Conservation (phyloP, 73 alveolate genomes). For the Tetrahymena borealis region DNA sequence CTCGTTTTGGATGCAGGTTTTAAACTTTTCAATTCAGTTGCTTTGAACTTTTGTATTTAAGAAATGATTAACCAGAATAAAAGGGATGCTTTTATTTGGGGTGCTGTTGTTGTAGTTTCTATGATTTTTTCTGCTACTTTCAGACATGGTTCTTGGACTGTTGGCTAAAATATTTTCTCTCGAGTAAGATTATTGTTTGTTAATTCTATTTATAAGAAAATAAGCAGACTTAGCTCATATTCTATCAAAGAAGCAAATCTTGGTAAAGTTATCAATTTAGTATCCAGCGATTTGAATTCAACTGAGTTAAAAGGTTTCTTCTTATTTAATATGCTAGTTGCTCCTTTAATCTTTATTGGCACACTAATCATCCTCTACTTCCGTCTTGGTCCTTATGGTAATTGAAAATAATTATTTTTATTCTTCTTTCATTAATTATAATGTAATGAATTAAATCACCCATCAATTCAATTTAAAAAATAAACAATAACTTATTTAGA, state of each 20-base stretch:
- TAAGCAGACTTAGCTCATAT: constrained; percentile 1
- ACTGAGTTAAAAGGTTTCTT: not conserved
- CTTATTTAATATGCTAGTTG: constrained; percentile 11
- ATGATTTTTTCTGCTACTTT: not conserved
- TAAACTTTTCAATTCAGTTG: not conserved
- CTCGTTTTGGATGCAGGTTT: not conserved
- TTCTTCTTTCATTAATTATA: no score
- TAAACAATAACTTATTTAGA: no score
- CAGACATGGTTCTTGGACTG: not conserved
- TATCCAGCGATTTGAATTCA: constrained; percentile 21
- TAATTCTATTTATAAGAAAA: constrained; percentile 2
- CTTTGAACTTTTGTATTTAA: not conserved
- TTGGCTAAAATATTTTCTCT: not conserved
- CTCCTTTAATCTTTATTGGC: not conserved
- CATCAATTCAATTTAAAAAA: no score
- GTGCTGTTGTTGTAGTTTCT: not conserved
- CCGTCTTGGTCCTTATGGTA: constrained; percentile 8
- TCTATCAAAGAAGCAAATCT: constrained; percentile 15
- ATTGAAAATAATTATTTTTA: not conserved
- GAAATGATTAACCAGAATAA: not conserved
- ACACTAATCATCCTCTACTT: not conserved
- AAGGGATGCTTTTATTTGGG: not conserved
- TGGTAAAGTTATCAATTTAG: constrained; percentile 10
- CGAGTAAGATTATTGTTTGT: constrained; percentile 1
- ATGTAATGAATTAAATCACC: no score